Conservation (phyloP, 192 early-diverging fungal genomes). For the Obelidium mucronatum region DNA sequence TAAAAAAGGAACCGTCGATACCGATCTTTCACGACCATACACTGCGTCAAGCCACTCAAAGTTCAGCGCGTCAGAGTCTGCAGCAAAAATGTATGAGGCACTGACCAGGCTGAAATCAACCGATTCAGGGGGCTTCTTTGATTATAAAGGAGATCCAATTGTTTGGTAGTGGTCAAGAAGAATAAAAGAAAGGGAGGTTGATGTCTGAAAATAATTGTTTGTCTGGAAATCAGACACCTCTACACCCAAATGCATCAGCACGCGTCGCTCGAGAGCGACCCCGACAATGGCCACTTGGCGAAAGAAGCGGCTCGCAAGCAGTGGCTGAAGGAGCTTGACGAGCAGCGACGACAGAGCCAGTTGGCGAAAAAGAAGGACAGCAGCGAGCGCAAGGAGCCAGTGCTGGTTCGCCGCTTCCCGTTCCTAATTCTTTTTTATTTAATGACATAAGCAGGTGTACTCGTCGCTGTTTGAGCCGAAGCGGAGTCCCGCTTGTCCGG, state of each 20-base stretch:
- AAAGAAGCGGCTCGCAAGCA: background rate
- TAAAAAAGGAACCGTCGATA: slow-evolving; percentile 41
- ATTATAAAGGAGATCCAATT: slow-evolving; percentile 39
- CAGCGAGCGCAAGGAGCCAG: background rate
- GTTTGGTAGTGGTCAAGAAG: slow-evolving; percentile 36
- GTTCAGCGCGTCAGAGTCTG: slow-evolving; percentile 35
- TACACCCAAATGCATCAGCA: no score
- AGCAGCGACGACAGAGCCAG: background rate
- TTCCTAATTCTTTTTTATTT: background rate
- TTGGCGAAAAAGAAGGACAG: background rate
- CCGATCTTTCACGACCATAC: slow-evolving; percentile 40
- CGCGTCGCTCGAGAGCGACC: no score
- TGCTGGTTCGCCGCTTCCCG: background rate
- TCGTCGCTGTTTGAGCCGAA: background rate
- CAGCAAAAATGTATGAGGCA: slow-evolving; percentile 34
- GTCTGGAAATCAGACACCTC: no score
- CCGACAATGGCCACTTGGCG: no score
- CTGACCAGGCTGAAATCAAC: background rate
- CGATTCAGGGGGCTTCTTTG: slow-evolving; percentile 43
- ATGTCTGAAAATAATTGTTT: no score
- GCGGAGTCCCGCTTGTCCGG: no score
- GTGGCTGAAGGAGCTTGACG: slow-evolving; percentile 7
- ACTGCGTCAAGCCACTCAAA: slow-evolving; percentile 2
- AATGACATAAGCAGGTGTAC: background rate
- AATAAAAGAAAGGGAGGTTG: no score